Conservation (phyloP, 108 stramenopile genomes). For the Aureococcus anophagefferens region DNA sequence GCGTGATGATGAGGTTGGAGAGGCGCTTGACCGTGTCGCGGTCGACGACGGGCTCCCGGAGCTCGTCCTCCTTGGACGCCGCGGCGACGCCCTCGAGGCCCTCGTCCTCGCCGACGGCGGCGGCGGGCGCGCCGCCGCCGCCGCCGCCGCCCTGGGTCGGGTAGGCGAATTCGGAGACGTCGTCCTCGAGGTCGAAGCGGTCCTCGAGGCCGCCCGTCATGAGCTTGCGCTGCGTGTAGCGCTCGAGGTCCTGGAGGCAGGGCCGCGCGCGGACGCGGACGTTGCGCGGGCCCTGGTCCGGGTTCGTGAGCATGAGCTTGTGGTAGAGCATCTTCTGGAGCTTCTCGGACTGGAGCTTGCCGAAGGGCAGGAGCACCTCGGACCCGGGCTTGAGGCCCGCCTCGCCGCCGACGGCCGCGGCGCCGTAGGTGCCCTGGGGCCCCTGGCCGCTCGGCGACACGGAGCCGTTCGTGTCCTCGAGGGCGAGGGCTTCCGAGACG, state of each 20-base stretch:
- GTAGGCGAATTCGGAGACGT: neutral
- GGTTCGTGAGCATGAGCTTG: slow-evolving; percentile 15
- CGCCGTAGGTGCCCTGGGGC: too few species aligned
- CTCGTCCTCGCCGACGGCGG: too few species aligned
- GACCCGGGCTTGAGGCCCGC: too few species aligned
- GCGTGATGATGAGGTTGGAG: slow-evolving; percentile 4
- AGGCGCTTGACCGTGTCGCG: slow-evolving; percentile 5
- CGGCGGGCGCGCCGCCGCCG: too few species aligned
- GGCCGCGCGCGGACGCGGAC: slow-evolving; percentile 10
- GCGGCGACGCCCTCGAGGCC: too few species aligned
- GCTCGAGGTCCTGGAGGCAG: slow-evolving; percentile 1
- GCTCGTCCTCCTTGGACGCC: neutral
- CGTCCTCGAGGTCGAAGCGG: neutral
- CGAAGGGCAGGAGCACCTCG: too few species aligned
- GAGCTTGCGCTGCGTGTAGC: slow-evolving; percentile 2
- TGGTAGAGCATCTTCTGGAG: slow-evolving; percentile 13
- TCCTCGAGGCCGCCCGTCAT: slow-evolving; percentile 3
- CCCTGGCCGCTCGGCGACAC: too few species aligned
- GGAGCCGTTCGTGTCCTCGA: neutral
- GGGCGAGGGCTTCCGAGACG: slow-evolving; percentile 9
- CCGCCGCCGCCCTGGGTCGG: too few species aligned
- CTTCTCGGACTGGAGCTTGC: neutral
- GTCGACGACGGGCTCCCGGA: neutral
- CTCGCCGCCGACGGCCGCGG: too few species aligned
- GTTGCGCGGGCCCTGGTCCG: slow-evolving; percentile 9